Evolutionary conservation across 768 basidiomycete genomes (phyloP), one percentile per base, ranked within the genome.

Genomic region (Cytidiella melzeri): DNA sequence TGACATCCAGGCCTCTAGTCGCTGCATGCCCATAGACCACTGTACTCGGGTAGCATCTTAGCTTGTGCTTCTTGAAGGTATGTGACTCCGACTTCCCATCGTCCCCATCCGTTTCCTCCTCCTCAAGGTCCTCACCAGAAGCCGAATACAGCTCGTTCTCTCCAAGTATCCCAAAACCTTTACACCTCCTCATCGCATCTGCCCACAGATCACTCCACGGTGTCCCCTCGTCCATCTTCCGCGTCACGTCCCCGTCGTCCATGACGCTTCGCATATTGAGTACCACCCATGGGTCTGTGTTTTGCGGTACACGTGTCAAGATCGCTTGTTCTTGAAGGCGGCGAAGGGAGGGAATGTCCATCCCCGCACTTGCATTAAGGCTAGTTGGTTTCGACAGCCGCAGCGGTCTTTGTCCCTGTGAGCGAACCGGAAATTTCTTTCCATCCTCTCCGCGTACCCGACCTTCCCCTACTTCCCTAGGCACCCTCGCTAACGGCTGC

Each of bases 1-100:
- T 84, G 55, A 92, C 65, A 62, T 93, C 90, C 11, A 96, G 72
- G 11, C 87, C 89, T 23, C 88, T 73, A 3, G 76, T 70, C 4
- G 93, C 92, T 6, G 83, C 75, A 59, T 96, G 94, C 0, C 92
- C 94, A 63, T 95, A 96, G 5, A 95, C 66, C n/a, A 91, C 81
- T 34, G 78, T 87, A 1, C 80, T 73, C 1, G 90, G 86, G 56
- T 79, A 75, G 57, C 89, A 92, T 4, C 79, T 77, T 9, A 85
- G 61, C 4, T 55, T 28, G 28, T 62, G 55, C 4, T 61, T 57
- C 45, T 60, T 61, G 10, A 55, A 54, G 39, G 58, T 56, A 45
- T 53, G 26, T 50, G 36, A 38, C 36, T 43, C 51, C 25, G 20
- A 52, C 18, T 41, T 25, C 15, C 41, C 34, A 3, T 43, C 5